Base-by-base conservation (phyloP, 2,329 filamentous ascomycete species). In the Calycina herbarum region DNA sequence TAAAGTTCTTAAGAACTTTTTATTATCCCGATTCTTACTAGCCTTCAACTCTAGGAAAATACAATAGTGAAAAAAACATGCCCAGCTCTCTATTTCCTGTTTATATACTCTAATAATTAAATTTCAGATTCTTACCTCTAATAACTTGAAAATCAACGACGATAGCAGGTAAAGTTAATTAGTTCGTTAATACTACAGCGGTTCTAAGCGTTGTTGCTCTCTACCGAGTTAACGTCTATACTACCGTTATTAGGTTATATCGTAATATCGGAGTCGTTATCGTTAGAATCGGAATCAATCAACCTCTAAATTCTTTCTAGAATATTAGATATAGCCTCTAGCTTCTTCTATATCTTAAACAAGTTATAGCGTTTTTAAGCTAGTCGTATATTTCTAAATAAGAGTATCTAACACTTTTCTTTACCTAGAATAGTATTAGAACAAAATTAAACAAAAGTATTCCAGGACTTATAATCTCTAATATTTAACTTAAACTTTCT, bases 381-480 rank as follows among this genome's bases (percentile, higher is more conserved):
- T 31, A 60, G 3, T 24, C 17, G 15, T 20, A 13, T n/a, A 60
- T 64, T 64, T 13, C 58, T 45, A n/a, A 20, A 20, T 5, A 65
- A 31, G 8, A 65, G 33, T 15, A 40, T 40, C 35, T 59, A 35
- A 17, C 60, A 65, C 24, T 29, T 65, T 10, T 29, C 56, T 10
- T 65, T 59, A 7, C 31, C 63, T 64, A 31, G 13, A 48, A 45
- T n/a, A 59, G 8, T 20, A 33, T 59, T 40, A 59, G 57, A 15
- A 38, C 8, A 59, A 33, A 45, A 17, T 45, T 20, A 59, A 33
- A 40, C 10, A 31, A 31, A 56, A 56, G 10, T 17, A 27, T 56
- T 29, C 13, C 1, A 45, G 20, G 8, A 40, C 62, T 60, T 60
- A 70, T 66, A 66, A 69, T 70, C 42, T 27, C 59, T 24, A 31